Evolutionary conservation across 306 rosid species (phyloP).

Genomic region (Pterocarpus santalinus): DNA sequence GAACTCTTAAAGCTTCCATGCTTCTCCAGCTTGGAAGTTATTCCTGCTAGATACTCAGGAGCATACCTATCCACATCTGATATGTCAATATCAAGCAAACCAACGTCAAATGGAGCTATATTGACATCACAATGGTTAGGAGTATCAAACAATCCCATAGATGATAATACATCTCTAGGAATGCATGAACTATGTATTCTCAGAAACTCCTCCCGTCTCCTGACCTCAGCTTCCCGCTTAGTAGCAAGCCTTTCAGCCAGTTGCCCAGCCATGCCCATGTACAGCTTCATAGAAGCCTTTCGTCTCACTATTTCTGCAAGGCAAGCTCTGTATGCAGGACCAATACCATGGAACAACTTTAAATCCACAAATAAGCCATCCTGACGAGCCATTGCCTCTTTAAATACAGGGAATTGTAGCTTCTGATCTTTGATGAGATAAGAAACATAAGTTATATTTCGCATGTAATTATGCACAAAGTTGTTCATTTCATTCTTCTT

Average conservation of each 20-base stretch:
- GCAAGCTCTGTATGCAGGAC: constrained; percentile 95
- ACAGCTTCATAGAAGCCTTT: constrained; percentile 91
- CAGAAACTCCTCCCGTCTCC: constrained; percentile 84
- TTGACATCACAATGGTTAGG: constrained; percentile 96
- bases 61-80: constrained; percentile 86
- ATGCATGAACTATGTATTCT: constrained; percentile 69
- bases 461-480: constrained; percentile 85
- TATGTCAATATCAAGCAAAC: constrained; percentile 88
- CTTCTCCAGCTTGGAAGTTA: constrained; percentile 72
- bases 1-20: constrained; percentile 68
- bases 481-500: constrained; percentile 88
- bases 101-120: constrained; percentile 87
- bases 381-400: constrained; percentile 95
- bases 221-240: constrained; percentile 83
- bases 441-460: constrained; percentile 74
- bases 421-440: constrained; percentile 87
- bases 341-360: constrained; percentile 82
- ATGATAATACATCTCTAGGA: constrained; percentile 83
- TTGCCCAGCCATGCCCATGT: constrained; percentile 99
- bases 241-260: constrained; percentile 93
- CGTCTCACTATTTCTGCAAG: constrained; percentile 96
- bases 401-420: constrained; percentile 95
- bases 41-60: constrained; percentile 78
- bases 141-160: constrained; percentile 86
- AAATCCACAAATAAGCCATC: constrained; percentile 81